A percentile compares a stretch with the other conserved stretches of the same genome.
These are phyloP conservation scores for Ustilago xerochloae DNA, from an alignment of 1,284 basidiomycete genomes.

Conservation along the genomic window DNA sequence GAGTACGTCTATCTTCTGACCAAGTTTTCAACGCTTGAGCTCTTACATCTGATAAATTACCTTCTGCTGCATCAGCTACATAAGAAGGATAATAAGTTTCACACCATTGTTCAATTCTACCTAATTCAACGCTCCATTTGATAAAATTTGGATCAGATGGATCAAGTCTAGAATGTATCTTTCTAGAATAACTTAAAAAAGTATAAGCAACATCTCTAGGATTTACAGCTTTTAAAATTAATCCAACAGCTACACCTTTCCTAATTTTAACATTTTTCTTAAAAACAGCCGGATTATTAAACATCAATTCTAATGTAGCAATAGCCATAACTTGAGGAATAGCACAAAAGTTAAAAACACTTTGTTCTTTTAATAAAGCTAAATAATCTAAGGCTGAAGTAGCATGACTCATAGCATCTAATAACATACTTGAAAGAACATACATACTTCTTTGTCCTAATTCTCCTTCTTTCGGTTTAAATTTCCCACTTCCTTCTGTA, in stretches of 20 bases:
- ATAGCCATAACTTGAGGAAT: slow-evolving; percentile 97
- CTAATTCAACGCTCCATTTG: slow-evolving; percentile 61
- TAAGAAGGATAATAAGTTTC: slow-evolving; percentile 65
- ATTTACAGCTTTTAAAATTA: slow-evolving; percentile 91
- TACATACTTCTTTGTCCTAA: slow-evolving; percentile 58
- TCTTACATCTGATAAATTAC: slow-evolving; percentile 44
- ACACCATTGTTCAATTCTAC: slow-evolving; percentile 64
- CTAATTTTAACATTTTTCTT: slow-evolving; percentile 93
- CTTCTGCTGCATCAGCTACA: slow-evolving; percentile 30
- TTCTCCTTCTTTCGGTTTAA: slow-evolving; percentile 36
- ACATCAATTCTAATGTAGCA: slow-evolving; percentile 89
- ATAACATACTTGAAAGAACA: slow-evolving; percentile 79
- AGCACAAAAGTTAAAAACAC: slow-evolving; percentile 94
- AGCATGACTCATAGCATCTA: slow-evolving; percentile 87
- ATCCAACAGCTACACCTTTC: slow-evolving; percentile 86
- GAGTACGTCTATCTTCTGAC: slow-evolving; percentile 27
- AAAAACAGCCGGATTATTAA: slow-evolving; percentile 92
- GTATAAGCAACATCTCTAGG: slow-evolving; percentile 89
- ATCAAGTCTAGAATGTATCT: slow-evolving; percentile 82
- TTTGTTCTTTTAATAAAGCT: slow-evolving; percentile 86
- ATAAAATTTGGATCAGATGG: slow-evolving; percentile 85
- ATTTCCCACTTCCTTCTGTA: slow-evolving; percentile 41
- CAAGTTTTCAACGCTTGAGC: slow-evolving; percentile 45
- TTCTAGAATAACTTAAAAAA: slow-evolving; percentile 83
- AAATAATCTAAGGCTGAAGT: slow-evolving; percentile 91